These are phyloP conservation scores for Yamadazyma oceani DNA, from an alignment of 1,139 yeast genomes.

Conservation along the genomic window DNA sequence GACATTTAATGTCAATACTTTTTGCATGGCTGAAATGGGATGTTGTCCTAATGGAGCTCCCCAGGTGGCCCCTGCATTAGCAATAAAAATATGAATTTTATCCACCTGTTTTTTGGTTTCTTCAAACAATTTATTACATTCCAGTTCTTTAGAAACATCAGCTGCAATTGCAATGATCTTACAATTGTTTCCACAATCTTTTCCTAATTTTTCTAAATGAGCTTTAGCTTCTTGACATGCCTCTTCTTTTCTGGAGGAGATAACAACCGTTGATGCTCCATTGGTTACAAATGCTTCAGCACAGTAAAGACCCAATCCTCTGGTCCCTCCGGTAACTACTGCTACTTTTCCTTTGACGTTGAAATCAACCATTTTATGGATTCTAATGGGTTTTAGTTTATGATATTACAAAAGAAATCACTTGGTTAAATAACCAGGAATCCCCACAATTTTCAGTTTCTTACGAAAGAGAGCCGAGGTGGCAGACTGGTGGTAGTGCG, in stretches of 20 bases:
- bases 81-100: slow-evolving; percentile 62
- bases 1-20: slow-evolving; percentile 64
- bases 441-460: not conserved
- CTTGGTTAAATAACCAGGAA: no score
- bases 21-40: slow-evolving; percentile 61
- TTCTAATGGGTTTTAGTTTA: no score
- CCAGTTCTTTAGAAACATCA: slow-evolving; percentile 55
- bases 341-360: slow-evolving; percentile 67
- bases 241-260: slow-evolving; percentile 64
- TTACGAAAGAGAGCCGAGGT: slow-evolving; percentile 3
- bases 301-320: slow-evolving; percentile 72
- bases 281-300: slow-evolving; percentile 65
- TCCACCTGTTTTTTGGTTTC: slow-evolving; percentile 42
- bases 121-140: slow-evolving; percentile 47
- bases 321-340: slow-evolving; percentile 75
- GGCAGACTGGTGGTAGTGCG: not conserved
- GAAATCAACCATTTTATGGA: slow-evolving; percentile 38
- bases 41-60: slow-evolving; percentile 66
- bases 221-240: slow-evolving; percentile 64
- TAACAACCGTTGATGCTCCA: slow-evolving; percentile 63
- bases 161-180: slow-evolving; percentile 58
- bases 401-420: no score
- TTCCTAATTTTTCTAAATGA: slow-evolving; percentile 48
- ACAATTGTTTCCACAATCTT: slow-evolving; percentile 40
- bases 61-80: slow-evolving; percentile 85